phyloP scores from a whole-genome alignment of 306 rosid species.

The Dryas alaskensis region DNA sequence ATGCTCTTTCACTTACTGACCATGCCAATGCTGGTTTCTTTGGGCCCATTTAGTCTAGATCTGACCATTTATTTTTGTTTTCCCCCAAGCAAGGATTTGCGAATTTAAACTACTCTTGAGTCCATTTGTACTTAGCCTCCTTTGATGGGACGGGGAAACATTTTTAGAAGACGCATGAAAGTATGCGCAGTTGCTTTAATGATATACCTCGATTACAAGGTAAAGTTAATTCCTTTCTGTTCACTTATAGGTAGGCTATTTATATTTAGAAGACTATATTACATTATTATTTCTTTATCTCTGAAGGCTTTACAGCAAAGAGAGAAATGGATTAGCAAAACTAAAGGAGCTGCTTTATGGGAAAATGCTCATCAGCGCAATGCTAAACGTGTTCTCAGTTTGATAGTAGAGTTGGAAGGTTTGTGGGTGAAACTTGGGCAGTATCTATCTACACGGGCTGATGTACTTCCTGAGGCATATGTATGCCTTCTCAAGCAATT shows the following conservation, averaged over 20 bases:
- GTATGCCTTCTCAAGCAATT: conserved; percentile 74
- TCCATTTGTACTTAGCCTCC: background rate
- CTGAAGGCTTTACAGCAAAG: conserved; percentile 73
- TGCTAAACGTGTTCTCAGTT: conserved; percentile 73
- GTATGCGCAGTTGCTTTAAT: conserved; percentile 45
- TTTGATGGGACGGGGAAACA: conserved; percentile 49
- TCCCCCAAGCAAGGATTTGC: conserved; percentile 12
- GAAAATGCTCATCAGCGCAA: conserved; percentile 88
- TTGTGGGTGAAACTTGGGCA: conserved; percentile 99
- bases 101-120: background rate
- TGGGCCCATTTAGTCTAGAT: conserved; percentile 7
- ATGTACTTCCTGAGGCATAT: conserved; percentile 91
- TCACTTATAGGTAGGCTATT: background rate
- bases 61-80: background rate
- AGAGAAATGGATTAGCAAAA: conserved; percentile 74
- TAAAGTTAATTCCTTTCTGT: conserved; percentile 21
- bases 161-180: conserved; percentile 49
- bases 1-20: conserved; percentile 8
- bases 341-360: conserved; percentile 61
- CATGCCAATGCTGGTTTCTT: conserved; percentile 24
- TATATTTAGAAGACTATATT: background rate
- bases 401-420: conserved; percentile 90
- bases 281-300: conserved; percentile 17
- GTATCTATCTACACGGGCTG: conserved; percentile 94
- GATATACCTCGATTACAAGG: conserved; percentile 57